Conservation (phyloP, 2,329 filamentous ascomycete genomes). For the Beauveria brongniartii region DNA sequence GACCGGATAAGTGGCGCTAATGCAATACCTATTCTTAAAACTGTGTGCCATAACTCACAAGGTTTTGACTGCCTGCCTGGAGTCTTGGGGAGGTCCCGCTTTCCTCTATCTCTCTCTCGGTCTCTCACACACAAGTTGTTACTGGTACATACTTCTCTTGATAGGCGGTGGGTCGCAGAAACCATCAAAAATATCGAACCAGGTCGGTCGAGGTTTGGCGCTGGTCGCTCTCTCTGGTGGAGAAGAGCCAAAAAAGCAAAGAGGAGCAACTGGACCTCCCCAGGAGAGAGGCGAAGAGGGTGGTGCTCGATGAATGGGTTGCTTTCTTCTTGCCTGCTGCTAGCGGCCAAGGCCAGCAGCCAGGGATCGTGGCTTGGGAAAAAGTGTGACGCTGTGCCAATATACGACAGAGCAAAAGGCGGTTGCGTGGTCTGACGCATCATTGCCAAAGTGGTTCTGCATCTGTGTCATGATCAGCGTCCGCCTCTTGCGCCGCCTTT, state of each 20-base stretch:
- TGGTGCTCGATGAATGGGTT: neutral
- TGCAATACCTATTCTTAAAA: slow-evolving; percentile 39
- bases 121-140: too few species aligned
- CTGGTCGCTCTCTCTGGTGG: too few species aligned
- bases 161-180: slow-evolving; percentile 21
- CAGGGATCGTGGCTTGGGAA: slow-evolving; percentile 19
- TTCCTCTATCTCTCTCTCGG: neutral
- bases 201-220: neutral
- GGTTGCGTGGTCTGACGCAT: slow-evolving; percentile 10
- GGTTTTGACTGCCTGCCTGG: slow-evolving; percentile 16
- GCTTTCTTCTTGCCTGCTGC: neutral
- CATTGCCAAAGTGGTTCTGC: slow-evolving; percentile 7
- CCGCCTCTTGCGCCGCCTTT: neutral
- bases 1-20: slow-evolving; percentile 18
- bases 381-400: slow-evolving; percentile 38
- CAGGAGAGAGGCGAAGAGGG: neutral
- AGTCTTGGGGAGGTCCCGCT: too few species aligned
- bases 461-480: slow-evolving; percentile 9
- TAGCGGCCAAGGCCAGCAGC: slow-evolving; percentile 15
- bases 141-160: neutral
- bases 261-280: neutral
- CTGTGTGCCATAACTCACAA: slow-evolving; percentile 20
- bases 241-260: neutral
- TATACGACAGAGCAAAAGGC: slow-evolving; percentile 32
- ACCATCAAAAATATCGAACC: too few species aligned